Evolutionary conservation across 306 rosid genomes (phyloP), one percentile per base, ranked within the genome.

Genomic region (Dryas alaskensis): DNA sequence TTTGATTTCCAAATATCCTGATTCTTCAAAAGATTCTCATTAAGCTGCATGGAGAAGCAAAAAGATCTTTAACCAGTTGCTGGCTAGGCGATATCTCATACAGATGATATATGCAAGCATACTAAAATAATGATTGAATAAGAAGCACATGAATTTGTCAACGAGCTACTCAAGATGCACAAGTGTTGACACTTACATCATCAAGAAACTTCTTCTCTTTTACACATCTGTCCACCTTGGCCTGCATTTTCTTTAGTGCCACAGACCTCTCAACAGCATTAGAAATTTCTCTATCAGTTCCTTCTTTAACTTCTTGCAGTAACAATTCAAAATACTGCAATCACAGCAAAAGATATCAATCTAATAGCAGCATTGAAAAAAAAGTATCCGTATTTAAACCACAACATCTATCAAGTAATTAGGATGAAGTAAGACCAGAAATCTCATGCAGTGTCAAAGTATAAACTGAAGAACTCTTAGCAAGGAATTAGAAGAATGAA

Each of bases 261-360:
- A 83, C 77, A 52, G 92, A 85, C 87, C 84, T 94, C 84, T 89
- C 92, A 72, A 88, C 87, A 50, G 95, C 89, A 84, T 81, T 70
- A 48, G 88, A 89, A 76, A 81, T 83, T 83, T 89, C 79, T 59
- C 82, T 86, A 39, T 91, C 96, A 73, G 88, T 85, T 81, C 84
- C 93, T 84, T 94, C 95, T 70, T 94, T 86, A 70, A 91, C 92
- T 67, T 94, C 96, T 89, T 84, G 91, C 64, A 94, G 86, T 71
- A 94, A 81, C 69, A 91, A 85, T 82, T 94, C 98, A 78, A 89
- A 94, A 85, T 94, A 94, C 97, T 94, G 84, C 74, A 80, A 66
- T 71, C 51, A 73, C 63, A 73, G 80, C 69, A 63, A 27, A 69
- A 8, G 65, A 50, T 10, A 65, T 72, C 49, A 50, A 6, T 37